These are phyloP conservation scores for Arabidopsis lyrata DNA, from an alignment of 441 rosid genomes.

Conservation along the genomic window DNA sequence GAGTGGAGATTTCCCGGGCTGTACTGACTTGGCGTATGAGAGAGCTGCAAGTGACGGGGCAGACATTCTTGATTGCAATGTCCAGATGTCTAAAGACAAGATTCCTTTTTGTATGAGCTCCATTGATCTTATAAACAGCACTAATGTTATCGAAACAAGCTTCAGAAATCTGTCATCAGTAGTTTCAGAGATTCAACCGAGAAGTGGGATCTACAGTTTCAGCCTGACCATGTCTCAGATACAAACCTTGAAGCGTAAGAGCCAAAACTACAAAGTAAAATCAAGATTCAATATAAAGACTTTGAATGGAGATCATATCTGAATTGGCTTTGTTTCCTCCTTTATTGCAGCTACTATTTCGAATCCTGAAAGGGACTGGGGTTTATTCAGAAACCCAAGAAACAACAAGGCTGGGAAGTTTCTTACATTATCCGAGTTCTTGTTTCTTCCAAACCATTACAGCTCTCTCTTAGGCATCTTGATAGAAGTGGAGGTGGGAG, in stretches of 20 bases:
- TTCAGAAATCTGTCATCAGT: constrained; percentile 45
- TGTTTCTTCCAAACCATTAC: constrained; percentile 49
- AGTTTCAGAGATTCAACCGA: constrained; percentile 45
- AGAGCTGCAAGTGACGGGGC: constrained; percentile 53
- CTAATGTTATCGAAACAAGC: constrained; percentile 46
- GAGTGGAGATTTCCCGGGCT: constrained; percentile 61
- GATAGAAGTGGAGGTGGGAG: constrained; percentile 60
- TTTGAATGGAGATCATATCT: constrained; percentile 18
- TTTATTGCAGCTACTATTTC: constrained; percentile 51
- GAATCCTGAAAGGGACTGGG: constrained; percentile 14
- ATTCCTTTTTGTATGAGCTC: constrained; percentile 56
- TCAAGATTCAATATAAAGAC: neutral
- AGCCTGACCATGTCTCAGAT: constrained; percentile 57
- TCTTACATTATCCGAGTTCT: constrained; percentile 52
- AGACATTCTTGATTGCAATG: constrained; percentile 60
- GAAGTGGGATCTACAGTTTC: constrained; percentile 51
- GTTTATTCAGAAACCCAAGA: constrained; percentile 51
- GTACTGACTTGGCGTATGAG: constrained; percentile 61
- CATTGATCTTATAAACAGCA: constrained; percentile 54
- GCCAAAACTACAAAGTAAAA: neutral
- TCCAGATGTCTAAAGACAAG: constrained; percentile 61
- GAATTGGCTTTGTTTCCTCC: constrained; percentile 1
- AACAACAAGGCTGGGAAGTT: constrained; percentile 48
- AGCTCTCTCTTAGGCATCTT: constrained; percentile 54
- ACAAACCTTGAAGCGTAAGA: constrained; percentile 54